phyloP scores from a whole-genome alignment of 2,329 filamentous ascomycete species.

The Ophiocordyceps camponoti-floridani region DNA sequence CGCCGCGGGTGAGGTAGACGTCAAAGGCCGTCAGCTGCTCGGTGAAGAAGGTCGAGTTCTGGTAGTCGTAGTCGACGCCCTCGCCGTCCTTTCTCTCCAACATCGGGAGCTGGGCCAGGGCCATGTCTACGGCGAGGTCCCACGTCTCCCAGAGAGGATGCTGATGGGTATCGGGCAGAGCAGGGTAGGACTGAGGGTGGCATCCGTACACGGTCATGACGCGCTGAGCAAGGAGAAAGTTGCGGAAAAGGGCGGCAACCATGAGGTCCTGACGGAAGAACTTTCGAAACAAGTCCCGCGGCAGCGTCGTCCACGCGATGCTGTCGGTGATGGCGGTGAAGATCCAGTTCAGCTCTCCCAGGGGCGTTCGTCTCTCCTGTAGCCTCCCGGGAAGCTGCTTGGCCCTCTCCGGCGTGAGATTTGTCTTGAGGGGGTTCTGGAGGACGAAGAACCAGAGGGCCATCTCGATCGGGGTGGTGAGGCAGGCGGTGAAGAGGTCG shows the following conservation, averaged over 20 bases:
- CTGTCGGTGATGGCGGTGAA: constrained; percentile 98
- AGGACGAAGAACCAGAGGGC: constrained; percentile 91
- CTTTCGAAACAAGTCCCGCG: constrained; percentile 82
- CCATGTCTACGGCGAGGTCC: constrained; percentile 94
- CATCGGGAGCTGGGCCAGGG: constrained; percentile 72
- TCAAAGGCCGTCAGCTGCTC: constrained; percentile 96
- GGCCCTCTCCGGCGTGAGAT: constrained; percentile 62
- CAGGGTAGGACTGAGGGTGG: constrained; percentile 79
- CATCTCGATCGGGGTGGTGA: constrained; percentile 96
- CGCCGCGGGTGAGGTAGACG: constrained; percentile 71
- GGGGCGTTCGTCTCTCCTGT: constrained; percentile 79
- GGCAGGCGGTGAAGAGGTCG: constrained; percentile 86
- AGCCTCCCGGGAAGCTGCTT: constrained; percentile 80
- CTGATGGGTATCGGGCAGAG: constrained; percentile 85
- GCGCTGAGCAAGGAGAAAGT: constrained; percentile 84
- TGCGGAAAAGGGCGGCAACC: constrained; percentile 95
- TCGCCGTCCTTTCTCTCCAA: constrained; percentile 62
- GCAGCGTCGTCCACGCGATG: constrained; percentile 92
- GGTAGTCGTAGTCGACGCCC: constrained; percentile 71
- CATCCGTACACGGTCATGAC: constrained; percentile 96
- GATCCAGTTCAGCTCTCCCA: constrained; percentile 97
- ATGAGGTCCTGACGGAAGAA: constrained; percentile 95
- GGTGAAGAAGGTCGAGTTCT: constrained; percentile 89
- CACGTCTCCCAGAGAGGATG: constrained; percentile 94
- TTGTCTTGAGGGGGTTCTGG: constrained; percentile 60